Conservation (phyloP, 2,329 filamentous ascomycete species). For the Epichloe gansuensis region DNA sequence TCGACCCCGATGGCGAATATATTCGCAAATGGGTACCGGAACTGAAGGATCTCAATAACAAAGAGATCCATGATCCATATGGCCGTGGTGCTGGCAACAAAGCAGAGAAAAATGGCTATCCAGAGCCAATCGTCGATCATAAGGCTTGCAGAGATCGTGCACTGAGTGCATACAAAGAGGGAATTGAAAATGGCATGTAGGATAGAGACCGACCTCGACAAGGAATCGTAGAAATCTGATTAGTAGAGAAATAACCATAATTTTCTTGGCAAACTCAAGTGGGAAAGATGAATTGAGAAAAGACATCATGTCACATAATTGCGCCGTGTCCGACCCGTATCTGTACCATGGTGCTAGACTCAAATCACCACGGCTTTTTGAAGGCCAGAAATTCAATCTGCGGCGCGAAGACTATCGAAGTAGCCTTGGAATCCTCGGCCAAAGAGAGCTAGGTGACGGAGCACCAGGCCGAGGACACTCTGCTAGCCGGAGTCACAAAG, state of each 20-base stretch:
- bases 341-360: slow-evolving; percentile 49
- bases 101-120: slow-evolving; percentile 60
- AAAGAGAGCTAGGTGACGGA: slow-evolving; percentile 14
- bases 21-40: slow-evolving; percentile 77
- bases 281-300: neutral
- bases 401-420: slow-evolving; percentile 46
- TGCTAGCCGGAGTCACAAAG: slow-evolving; percentile 33
- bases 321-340: slow-evolving; percentile 48
- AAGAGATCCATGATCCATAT: slow-evolving; percentile 74
- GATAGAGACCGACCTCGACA: neutral
- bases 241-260: neutral
- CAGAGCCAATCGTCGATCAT: slow-evolving; percentile 63
- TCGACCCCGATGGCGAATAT: slow-evolving; percentile 66
- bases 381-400: slow-evolving; percentile 43
- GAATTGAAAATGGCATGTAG: slow-evolving; percentile 19
- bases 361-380: slow-evolving; percentile 46
- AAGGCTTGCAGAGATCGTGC: slow-evolving; percentile 54
- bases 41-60: slow-evolving; percentile 48
- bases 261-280: neutral
- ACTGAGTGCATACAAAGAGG: slow-evolving; percentile 56
- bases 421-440: slow-evolving; percentile 44
- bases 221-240: too few relatives aligned
- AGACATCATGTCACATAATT: neutral
- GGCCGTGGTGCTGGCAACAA: slow-evolving; percentile 44
- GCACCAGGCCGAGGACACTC: slow-evolving; percentile 39